Conservation (phyloP, 345 rosid genomes). For the Dipteronia dyeriana region DNA sequence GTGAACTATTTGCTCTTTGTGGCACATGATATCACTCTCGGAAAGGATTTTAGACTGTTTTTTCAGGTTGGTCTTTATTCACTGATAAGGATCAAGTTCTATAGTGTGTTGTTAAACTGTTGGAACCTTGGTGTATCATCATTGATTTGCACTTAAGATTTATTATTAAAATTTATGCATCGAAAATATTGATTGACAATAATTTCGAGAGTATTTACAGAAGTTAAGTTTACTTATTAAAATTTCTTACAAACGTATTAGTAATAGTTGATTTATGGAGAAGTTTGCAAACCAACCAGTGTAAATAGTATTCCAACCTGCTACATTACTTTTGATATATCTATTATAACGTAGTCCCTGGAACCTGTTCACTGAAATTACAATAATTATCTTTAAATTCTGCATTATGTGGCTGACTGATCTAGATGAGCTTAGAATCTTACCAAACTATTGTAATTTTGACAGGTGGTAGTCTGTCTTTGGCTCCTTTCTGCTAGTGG, state of each 20-base stretch:
- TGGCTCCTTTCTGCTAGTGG: slow-evolving; percentile 89
- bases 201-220: background rate
- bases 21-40: slow-evolving; percentile 65
- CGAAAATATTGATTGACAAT: background rate
- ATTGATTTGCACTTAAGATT: background rate
- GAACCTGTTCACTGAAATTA: no score
- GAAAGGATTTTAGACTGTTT: slow-evolving; percentile 60
- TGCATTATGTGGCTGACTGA: no score
- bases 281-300: background rate
- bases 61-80: slow-evolving; percentile 38
- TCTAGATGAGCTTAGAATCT: background rate
- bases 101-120: background rate
- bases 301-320: background rate
- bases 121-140: background rate
- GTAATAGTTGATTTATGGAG: background rate
- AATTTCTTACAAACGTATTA: background rate
- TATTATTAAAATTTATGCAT: background rate
- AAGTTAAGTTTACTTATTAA: background rate
- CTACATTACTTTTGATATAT: no score
- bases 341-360: no score
- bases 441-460: slow-evolving; percentile 17
- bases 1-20: slow-evolving; percentile 50
- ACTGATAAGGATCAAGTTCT: background rate
- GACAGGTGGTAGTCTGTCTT: slow-evolving; percentile 81
- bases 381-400: no score